Base-by-base conservation (phyloP, 805 yeast species). In the Kodamaea jinghongensis region DNA sequence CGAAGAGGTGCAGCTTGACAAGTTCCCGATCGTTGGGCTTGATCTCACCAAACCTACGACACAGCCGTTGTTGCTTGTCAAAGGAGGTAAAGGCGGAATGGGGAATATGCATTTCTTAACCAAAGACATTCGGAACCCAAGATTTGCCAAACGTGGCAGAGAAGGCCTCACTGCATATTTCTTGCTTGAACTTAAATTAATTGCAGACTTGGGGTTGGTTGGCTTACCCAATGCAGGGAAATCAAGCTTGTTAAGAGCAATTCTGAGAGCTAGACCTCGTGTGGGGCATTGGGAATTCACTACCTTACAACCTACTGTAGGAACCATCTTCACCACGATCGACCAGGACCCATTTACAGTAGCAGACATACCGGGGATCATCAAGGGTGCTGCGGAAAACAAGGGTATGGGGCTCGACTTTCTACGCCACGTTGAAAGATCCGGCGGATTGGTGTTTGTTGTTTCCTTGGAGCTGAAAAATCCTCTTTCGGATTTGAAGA, bases 201-300 rank as follows among this genome's bases (percentile, higher is more conserved):
- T 93, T 41, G 99, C 99, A 0, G 98, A 93, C 60, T 65, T 91
- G 42, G 99, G 98, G 0, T 67, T 93, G 4, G 96, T 93, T 15
- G 99, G 99, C 0, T 68, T 93, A 13, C 99, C 99, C 1, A 93
- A 93, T 61, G 96, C 98, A 3, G 99, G 99, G 1, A 93, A 93
- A 57, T 87, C 96, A 3, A 88, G 97, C 0, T 70, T 93, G 22
- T 63, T 93, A 32, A 69, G 95, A 40, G 89, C 95, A 7, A 87
- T 93, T 11, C 86, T 96, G 0, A 78, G 80, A 39, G 98, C 99
- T 0, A 72, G 82, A 41, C 97, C 99, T 1, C 70, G 86, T 41
- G 86, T 93, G 10, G 99, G 98, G 0, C 95, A 89, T 60, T 93
- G 97, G 96, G 95, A 85, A 54, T 93, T 93, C 57, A 93, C 99